A percentile compares a stretch with the other conserved stretches of the same genome.
phyloP scores from a whole-genome alignment of 495 filamentous ascomycete species.

The Penicillium egyptiacum region DNA sequence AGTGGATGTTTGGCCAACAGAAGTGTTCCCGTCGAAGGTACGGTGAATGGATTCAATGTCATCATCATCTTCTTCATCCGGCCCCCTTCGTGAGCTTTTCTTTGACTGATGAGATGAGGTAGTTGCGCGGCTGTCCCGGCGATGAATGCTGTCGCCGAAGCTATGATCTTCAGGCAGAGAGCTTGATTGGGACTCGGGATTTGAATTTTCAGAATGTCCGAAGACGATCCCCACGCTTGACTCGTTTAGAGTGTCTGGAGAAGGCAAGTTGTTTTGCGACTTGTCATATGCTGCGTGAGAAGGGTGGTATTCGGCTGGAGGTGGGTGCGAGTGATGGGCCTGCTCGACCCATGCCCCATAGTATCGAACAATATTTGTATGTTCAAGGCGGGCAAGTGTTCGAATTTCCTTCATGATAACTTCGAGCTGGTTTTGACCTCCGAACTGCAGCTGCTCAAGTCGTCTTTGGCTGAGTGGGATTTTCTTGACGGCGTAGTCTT shows the following conservation, averaged over 20 bases:
- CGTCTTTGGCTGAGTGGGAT: constrained; percentile 50
- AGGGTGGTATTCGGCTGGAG: constrained; percentile 21
- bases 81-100: constrained; percentile 33
- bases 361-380: constrained; percentile 55
- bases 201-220: constrained; percentile 34
- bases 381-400: constrained; percentile 54
- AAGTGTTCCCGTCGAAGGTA: constrained; percentile 29
- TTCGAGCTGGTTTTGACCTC: constrained; percentile 48
- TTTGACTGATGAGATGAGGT: constrained; percentile 32
- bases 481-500: constrained; percentile 55
- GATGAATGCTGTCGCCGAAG: constrained; percentile 20
- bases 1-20: constrained; percentile 34
- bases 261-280: constrained; percentile 14
- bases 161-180: constrained; percentile 30
- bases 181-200: constrained; percentile 12
- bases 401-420: constrained; percentile 55
- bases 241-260: constrained; percentile 25
- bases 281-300: constrained; percentile 21
- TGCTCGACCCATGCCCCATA: constrained; percentile 55
- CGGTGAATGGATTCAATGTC: constrained; percentile 46
- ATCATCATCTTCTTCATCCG: constrained; percentile 38
- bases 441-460: constrained; percentile 46
- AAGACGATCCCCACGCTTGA: constrained; percentile 47
- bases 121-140: constrained; percentile 29
- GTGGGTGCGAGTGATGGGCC: constrained; percentile 29